Evolutionary conservation across 2,329 filamentous ascomycete species (phyloP).

Genomic region (Aspergillus alliaceus): DNA sequence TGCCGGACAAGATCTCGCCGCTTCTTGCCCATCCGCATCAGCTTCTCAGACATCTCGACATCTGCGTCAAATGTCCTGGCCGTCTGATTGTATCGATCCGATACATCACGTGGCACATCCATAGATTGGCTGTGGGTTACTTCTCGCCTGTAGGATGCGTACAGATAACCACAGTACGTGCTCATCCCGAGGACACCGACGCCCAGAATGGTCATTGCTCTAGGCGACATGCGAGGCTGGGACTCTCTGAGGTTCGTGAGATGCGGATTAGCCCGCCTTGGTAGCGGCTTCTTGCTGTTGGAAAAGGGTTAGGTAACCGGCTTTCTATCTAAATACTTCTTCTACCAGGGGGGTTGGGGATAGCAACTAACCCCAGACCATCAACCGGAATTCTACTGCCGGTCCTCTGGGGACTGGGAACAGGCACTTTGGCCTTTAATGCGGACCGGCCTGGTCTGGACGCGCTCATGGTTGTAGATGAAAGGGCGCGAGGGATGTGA

Average conservation of each 20-base stretch:
- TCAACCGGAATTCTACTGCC: slow-evolving; percentile 12
- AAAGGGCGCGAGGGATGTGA: not conserved
- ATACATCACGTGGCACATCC: slow-evolving; percentile 42
- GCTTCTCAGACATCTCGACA: slow-evolving; percentile 45
- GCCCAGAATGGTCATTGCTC: slow-evolving; percentile 38
- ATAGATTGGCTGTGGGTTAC: slow-evolving; percentile 32
- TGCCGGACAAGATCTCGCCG: slow-evolving; percentile 43
- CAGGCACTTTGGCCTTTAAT: slow-evolving; percentile 23
- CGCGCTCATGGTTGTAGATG: slow-evolving; percentile 25
- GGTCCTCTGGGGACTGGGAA: slow-evolving; percentile 14
- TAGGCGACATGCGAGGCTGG: slow-evolving; percentile 26
- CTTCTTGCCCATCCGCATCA: slow-evolving; percentile 42
- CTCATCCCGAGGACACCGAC: slow-evolving; percentile 42
- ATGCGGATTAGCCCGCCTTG: slow-evolving; percentile 26
- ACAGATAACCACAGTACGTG: slow-evolving; percentile 46
- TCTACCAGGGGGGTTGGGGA: not conserved
- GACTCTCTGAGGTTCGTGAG: slow-evolving; percentile 21
- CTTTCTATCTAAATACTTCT: not conserved
- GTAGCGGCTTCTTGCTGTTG: slow-evolving; percentile 15
- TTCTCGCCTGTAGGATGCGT: slow-evolving; percentile 42
- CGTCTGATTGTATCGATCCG: slow-evolving; percentile 47
- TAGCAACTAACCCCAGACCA: slow-evolving; percentile 21
- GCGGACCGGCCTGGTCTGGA: slow-evolving; percentile 21
- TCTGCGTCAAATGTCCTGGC: slow-evolving; percentile 47
- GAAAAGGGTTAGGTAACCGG: slow-evolving; percentile 4